A percentile compares a stretch with the other conserved stretches of the same genome.
Conservation (phyloP, 2,329 filamentous ascomycete species). For the Orbilia ellipsospora region DNA sequence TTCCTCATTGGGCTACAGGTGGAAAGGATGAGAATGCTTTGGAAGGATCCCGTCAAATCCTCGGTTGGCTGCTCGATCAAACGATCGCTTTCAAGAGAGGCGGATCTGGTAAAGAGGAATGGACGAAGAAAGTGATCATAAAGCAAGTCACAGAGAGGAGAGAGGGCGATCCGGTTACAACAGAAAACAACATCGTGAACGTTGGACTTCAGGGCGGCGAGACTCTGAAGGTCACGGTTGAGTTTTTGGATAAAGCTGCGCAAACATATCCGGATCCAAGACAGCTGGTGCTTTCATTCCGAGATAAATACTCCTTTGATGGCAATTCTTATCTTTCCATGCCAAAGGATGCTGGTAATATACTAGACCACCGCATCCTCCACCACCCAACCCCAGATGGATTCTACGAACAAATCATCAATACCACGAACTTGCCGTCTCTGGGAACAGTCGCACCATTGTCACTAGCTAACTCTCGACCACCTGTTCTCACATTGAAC, state of each 20-base stretch:
- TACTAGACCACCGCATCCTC: slow-evolving; percentile 43
- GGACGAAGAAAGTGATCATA: slow-evolving; percentile 52
- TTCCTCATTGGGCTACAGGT: slow-evolving; percentile 47
- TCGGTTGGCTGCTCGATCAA: slow-evolving; percentile 53
- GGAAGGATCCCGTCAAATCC: slow-evolving; percentile 46
- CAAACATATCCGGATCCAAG: slow-evolving; percentile 37
- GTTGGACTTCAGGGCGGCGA: slow-evolving; percentile 38
- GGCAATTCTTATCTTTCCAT: slow-evolving; percentile 47
- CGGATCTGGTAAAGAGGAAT: slow-evolving; percentile 48
- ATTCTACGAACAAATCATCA: slow-evolving; percentile 54
- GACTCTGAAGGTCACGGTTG: slow-evolving; percentile 43
- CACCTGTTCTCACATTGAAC: slow-evolving; percentile 47
- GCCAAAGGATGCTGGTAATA: slow-evolving; percentile 43
- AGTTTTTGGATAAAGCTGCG: slow-evolving; percentile 37
- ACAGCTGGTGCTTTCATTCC: slow-evolving; percentile 40
- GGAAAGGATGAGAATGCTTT: slow-evolving; percentile 43
- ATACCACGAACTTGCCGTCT: slow-evolving; percentile 45
- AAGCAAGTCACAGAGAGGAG: slow-evolving; percentile 25
- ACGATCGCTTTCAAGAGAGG: slow-evolving; percentile 41
- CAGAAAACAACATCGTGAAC: slow-evolving; percentile 41
- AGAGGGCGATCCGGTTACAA: slow-evolving; percentile 32
- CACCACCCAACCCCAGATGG: slow-evolving; percentile 48
- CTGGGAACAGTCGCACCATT: slow-evolving; percentile 45
- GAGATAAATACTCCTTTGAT: slow-evolving; percentile 36
- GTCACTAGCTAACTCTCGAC: slow-evolving; percentile 40